Conservation (phyloP, 1,284 basidiomycete genomes). For the Porogramme epimiltina region DNA sequence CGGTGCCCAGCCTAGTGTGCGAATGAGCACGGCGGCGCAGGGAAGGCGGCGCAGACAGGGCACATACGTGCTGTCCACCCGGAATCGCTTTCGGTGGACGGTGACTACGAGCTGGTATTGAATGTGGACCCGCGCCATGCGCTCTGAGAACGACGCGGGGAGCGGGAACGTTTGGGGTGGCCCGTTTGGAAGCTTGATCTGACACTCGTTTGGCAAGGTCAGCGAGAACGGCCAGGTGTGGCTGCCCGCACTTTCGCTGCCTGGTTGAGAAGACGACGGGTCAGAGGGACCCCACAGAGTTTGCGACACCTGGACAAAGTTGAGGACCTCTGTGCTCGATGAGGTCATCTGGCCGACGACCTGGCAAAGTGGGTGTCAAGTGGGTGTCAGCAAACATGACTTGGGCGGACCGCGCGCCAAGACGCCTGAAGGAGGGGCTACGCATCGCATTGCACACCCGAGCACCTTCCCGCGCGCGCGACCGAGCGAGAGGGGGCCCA, state of each 20-base stretch:
- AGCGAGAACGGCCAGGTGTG: conserved; percentile 50
- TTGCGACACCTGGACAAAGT: conserved; percentile 45
- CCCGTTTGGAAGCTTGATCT: conserved; percentile 11
- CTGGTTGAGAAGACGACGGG: background rate
- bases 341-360: conserved; percentile 28
- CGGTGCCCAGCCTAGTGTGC: conserved; percentile 18
- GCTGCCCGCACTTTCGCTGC: conserved; percentile 33
- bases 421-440: background rate
- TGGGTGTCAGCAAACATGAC: background rate
- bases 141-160: conserved; percentile 52
- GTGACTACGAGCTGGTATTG: conserved; percentile 53
- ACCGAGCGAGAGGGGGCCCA: conserved; percentile 23
- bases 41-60: background rate
- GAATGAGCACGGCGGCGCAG: background rate
- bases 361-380: conserved; percentile 8
- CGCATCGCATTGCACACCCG: background rate
- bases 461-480: background rate
- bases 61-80: conserved; percentile 27
- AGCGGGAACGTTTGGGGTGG: conserved; percentile 31
- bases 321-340: conserved; percentile 41
- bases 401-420: background rate
- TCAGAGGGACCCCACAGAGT: conserved; percentile 21
- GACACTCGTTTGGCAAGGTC: conserved; percentile 39
- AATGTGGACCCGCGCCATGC: conserved; percentile 49
- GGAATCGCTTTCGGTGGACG: conserved; percentile 31